Percentiles rank a stretch among this genome's conserved stretches.
phyloP scores from a whole-genome alignment of 179 eudicot species.

The Heliamphora pulchella region DNA sequence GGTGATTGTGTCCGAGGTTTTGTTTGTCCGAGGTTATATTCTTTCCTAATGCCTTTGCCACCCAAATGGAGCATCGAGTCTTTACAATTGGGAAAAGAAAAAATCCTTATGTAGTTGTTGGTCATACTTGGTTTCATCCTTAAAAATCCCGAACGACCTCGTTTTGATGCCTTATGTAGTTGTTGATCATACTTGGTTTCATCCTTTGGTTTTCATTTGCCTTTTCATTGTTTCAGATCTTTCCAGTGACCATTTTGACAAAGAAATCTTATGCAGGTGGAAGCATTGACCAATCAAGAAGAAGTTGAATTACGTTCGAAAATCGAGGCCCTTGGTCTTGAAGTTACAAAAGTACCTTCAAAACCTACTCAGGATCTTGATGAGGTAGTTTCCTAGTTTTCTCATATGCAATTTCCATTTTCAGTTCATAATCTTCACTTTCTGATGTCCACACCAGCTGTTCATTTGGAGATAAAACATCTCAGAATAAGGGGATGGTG shows the following conservation, averaged over 20 bases:
- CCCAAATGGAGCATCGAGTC: no score
- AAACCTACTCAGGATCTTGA: conserved; percentile 40
- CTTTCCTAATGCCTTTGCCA: no score
- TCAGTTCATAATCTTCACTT: no score
- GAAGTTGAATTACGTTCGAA: conserved; percentile 26
- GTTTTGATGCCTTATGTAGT: no score
- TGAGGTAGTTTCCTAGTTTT: conserved; percentile 25
- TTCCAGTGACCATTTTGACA: not conserved
- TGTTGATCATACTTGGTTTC: not conserved
- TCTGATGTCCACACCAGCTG: not conserved
- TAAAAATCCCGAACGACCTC: no score
- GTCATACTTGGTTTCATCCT: no score
- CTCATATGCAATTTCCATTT: no score
- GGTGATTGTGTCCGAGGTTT: no score
- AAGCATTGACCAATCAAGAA: conserved; percentile 23
- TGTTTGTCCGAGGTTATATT: no score
- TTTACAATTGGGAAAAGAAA: no score
- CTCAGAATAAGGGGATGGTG: not conserved
- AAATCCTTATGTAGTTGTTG: no score
- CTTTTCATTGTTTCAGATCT: not conserved
- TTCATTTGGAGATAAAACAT: not conserved
- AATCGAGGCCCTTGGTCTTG: conserved; percentile 53
- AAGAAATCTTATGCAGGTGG: conserved; percentile 14
- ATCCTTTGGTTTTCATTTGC: no score
- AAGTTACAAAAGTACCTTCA: conserved; percentile 74